Evolutionary conservation across 306 rosid species (phyloP).

Genomic region (Cucurbita moschata): DNA sequence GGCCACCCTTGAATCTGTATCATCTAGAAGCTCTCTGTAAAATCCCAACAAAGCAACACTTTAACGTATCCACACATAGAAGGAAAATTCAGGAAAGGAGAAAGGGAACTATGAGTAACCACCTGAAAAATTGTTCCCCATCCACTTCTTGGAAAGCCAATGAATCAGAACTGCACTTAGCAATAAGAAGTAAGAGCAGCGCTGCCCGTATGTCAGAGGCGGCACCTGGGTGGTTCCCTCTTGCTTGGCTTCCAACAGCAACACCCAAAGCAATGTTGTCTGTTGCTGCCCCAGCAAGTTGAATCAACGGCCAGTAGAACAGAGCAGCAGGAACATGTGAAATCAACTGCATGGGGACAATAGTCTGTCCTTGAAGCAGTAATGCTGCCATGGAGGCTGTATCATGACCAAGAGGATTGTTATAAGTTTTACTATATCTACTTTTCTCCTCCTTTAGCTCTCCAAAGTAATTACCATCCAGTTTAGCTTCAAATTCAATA

Average conservation of each 20-base stretch:
- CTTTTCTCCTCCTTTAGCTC: slow-evolving; percentile 39
- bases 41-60: slow-evolving; percentile 6
- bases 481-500: slow-evolving; percentile 17
- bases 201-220: slow-evolving; percentile 91
- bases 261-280: slow-evolving; percentile 88
- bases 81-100: neutral
- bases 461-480: slow-evolving; percentile 28
- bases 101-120: slow-evolving; percentile 12
- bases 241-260: slow-evolving; percentile 98
- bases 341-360: slow-evolving; percentile 88
- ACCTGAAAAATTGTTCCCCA: slow-evolving; percentile 88
- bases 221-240: slow-evolving; percentile 93
- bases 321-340: slow-evolving; percentile 88
- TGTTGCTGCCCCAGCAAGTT: slow-evolving; percentile 95
- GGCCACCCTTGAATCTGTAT: slow-evolving; percentile 96
- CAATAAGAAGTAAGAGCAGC: slow-evolving; percentile 81
- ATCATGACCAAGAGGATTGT: slow-evolving; percentile 44
- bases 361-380: slow-evolving; percentile 73
- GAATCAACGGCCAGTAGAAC: slow-evolving; percentile 89
- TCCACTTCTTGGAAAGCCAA: slow-evolving; percentile 75
- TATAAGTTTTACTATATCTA: slow-evolving; percentile 28
- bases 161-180: slow-evolving; percentile 92
- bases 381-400: slow-evolving; percentile 75
- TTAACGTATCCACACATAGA: slow-evolving; percentile 2
- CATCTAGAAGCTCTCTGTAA: slow-evolving; percentile 86